Evolutionary conservation across 495 filamentous ascomycete genomes (phyloP).

Genomic region (Penicillium longicatenatum): DNA sequence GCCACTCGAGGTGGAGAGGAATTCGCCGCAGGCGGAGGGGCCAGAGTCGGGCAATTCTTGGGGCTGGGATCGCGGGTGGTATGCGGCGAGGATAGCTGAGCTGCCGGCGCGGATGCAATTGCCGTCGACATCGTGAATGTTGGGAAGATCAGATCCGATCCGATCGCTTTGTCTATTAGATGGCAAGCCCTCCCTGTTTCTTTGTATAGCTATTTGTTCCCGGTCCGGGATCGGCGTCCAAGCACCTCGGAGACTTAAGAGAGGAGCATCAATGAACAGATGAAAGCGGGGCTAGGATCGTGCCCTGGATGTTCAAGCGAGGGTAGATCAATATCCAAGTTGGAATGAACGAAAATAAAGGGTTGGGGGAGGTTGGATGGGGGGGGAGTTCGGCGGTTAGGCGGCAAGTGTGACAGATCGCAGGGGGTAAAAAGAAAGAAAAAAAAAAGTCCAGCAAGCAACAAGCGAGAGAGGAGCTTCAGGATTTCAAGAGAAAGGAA

Average conservation of each 20-base stretch:
- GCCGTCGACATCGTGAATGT: constrained; percentile 51
- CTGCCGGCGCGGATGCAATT: constrained; percentile 50
- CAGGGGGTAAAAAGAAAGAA: constrained; percentile 15
- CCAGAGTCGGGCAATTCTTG: constrained; percentile 48
- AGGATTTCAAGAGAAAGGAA: constrained; percentile 2
- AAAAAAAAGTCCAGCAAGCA: constrained; percentile 26
- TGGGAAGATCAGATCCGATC: not conserved
- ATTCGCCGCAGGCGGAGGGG: constrained; percentile 38
- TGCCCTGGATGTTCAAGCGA: not conserved
- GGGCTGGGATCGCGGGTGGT: constrained; percentile 51
- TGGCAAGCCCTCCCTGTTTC: not conserved
- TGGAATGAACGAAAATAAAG: not conserved
- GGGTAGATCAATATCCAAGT: not conserved
- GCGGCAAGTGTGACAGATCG: constrained; percentile 34
- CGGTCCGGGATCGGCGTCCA: constrained; percentile 10
- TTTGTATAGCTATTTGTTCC: not conserved
- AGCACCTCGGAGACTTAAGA: constrained; percentile 11
- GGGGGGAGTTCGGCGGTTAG: constrained; percentile 28
- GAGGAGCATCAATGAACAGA: constrained; percentile 17
- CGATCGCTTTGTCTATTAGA: not conserved
- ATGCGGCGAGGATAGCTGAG: constrained; percentile 50
- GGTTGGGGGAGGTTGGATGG: constrained; percentile 3
- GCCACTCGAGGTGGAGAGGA: constrained; percentile 42
- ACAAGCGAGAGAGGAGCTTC: constrained; percentile 30
- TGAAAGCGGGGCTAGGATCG: not conserved